Conservation (phyloP, 225 moss, liverwort and hornwort species). For the Pleurozium schreberi region DNA sequence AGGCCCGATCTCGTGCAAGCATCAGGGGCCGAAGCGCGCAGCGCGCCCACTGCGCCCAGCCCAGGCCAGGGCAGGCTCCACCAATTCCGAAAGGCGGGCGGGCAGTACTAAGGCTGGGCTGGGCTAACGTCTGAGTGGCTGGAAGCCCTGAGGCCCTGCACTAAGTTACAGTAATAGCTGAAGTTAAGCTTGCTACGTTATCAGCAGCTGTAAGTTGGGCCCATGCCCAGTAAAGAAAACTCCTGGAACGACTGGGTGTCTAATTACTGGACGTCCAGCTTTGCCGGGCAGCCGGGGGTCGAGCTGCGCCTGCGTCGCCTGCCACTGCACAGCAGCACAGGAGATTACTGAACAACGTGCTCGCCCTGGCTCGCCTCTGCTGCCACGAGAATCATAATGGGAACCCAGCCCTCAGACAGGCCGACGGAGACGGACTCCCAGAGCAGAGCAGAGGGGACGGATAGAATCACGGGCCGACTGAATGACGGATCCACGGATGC, state of each 20-base stretch:
- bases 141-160: neutral
- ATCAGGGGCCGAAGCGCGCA: neutral
- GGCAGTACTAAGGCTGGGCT: too few relatives aligned
- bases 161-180: neutral
- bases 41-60: neutral
- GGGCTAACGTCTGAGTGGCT: neutral
- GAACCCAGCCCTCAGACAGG: neutral
- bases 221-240: neutral
- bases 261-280: neutral
- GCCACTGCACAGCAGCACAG: neutral
- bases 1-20: neutral
- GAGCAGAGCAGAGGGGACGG: neutral
- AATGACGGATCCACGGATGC: neutral
- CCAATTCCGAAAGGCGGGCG: neutral
- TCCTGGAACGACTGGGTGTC: neutral
- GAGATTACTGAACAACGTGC: conserved; percentile 1
- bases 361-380: neutral
- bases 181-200: neutral
- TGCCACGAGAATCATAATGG: neutral
- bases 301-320: neutral
- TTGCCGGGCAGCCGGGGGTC: neutral
- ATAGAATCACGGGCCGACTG: neutral
- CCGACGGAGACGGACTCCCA: neutral
- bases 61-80: neutral
- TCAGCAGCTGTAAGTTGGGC: neutral